phyloP scores from a whole-genome alignment of 2,329 filamentous ascomycete genomes.

The Mycogone perniciosa region DNA sequence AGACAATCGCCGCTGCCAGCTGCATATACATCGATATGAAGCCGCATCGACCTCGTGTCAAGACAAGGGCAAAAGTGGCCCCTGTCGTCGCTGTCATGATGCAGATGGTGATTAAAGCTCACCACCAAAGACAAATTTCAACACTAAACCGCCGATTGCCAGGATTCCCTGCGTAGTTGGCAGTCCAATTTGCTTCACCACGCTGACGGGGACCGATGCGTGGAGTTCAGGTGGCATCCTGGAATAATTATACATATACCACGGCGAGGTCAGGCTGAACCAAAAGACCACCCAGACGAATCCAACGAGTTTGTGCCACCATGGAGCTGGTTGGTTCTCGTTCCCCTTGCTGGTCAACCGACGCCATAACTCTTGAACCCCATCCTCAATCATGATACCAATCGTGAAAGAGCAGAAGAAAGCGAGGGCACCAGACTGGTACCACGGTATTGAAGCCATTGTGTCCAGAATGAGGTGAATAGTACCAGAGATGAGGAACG shows the following conservation, averaged over 20 bases:
- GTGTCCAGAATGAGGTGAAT: conserved; percentile 8
- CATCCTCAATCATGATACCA: conserved; percentile 8
- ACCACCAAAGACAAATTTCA: conserved; percentile 3
- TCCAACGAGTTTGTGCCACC: conserved; percentile 15
- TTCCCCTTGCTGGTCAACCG: background rate
- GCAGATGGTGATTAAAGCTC: too few relatives aligned
- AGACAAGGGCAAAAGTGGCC: too few relatives aligned
- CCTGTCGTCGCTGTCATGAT: too few relatives aligned
- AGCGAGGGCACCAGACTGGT: conserved; percentile 1
- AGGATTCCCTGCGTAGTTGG: background rate
- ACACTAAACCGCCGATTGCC: conserved; percentile 4
- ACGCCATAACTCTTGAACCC: conserved; percentile 6
- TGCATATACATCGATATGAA: too few relatives aligned
- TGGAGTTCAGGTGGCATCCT: conserved; percentile 4
- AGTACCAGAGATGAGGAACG: conserved; percentile 11
- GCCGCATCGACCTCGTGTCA: too few relatives aligned
- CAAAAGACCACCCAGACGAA: conserved; percentile 13
- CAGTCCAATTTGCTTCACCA: conserved; percentile 6
- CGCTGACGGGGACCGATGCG: conserved; percentile 11
- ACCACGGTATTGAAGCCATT: background rate
- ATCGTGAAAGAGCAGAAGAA: conserved; percentile 10
- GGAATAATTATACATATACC: conserved; percentile 11
- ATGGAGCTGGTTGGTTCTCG: background rate
- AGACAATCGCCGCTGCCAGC: too few relatives aligned
- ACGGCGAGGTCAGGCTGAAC: conserved; percentile 11